Conservation (phyloP, 768 basidiomycete genomes). For the Filobasidium wieringae region DNA sequence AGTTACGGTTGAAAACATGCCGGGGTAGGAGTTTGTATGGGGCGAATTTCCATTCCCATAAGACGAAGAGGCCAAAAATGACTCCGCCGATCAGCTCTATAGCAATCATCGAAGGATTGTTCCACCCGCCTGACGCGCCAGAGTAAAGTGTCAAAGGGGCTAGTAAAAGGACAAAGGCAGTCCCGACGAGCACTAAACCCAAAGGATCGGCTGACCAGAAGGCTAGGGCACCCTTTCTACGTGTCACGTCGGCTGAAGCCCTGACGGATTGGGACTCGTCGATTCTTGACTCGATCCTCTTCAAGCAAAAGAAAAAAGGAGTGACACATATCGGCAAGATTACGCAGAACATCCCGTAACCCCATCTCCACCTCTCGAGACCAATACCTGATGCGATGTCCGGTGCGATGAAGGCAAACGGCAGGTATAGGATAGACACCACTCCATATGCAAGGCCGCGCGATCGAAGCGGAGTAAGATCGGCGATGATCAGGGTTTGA, state of each 20-base stretch:
- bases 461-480: slow-evolving; percentile 37
- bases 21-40: slow-evolving; percentile 37
- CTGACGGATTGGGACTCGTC: too few relatives aligned
- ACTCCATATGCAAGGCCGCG: slow-evolving; percentile 30
- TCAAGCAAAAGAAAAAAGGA: slow-evolving; percentile 25
- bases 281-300: too few relatives aligned
- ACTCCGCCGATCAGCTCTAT: slow-evolving; percentile 45
- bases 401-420: slow-evolving; percentile 30
- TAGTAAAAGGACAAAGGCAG: slow-evolving; percentile 23
- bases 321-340: slow-evolving; percentile 27
- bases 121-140: slow-evolving; percentile 23
- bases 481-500: slow-evolving; percentile 29
- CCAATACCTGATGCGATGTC: slow-evolving; percentile 25
- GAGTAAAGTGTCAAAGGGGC: slow-evolving; percentile 26
- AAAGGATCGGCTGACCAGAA: too few relatives aligned
- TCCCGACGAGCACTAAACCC: slow-evolving; percentile 29
- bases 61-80: slow-evolving; percentile 37
- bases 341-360: slow-evolving; percentile 35
- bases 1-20: slow-evolving; percentile 39
- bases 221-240: too few relatives aligned
- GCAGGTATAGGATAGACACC: slow-evolving; percentile 27
- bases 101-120: slow-evolving; percentile 41
- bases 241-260: too few relatives aligned
- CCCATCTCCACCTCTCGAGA: slow-evolving; percentile 31
- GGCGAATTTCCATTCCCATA: slow-evolving; percentile 38